A percentile compares a stretch with the other conserved stretches of the same genome.
phyloP scores from a whole-genome alignment of 2,329 filamentous ascomycete genomes.

The Pseudopithomyces chartarum region DNA sequence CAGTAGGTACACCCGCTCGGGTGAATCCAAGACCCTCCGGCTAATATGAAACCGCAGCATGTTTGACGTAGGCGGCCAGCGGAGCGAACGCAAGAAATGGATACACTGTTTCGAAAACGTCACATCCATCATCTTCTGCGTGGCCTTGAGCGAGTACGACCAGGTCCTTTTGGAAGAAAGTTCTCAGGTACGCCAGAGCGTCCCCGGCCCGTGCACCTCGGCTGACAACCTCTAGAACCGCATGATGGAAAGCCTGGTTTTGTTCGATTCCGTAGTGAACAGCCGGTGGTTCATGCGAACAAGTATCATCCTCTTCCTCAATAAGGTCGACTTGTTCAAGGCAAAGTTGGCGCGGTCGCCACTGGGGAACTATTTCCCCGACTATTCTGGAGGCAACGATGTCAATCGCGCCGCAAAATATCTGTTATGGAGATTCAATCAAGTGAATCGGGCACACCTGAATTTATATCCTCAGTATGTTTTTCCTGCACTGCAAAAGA shows the following conservation, averaged over 20 bases:
- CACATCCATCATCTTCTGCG: conserved; percentile 99
- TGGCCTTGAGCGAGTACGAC: conserved; percentile 97
- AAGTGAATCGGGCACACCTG: conserved; percentile 93
- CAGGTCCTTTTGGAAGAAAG: conserved; percentile 96
- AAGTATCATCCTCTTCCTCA: conserved; percentile 97
- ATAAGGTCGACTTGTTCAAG: conserved; percentile 98
- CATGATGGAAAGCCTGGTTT: conserved; percentile 97
- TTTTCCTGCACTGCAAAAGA: conserved; percentile 7
- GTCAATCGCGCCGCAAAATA: conserved; percentile 99
- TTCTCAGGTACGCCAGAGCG: conserved; percentile 73
- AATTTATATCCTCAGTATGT: conserved; percentile 90
- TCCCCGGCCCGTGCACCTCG: conserved; percentile 6
- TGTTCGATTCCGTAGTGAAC: conserved; percentile 98
- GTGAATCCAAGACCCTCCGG: conserved; percentile 16
- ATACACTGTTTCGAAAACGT: conserved; percentile 99
- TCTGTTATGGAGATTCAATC: conserved; percentile 96
- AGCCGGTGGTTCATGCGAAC: conserved; percentile 99
- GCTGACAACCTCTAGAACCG: conserved; percentile 71
- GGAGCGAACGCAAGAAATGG: conserved; percentile 99
- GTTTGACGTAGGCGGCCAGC: conserved; percentile 97
- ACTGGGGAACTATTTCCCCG: conserved; percentile 92
- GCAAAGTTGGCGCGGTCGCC: conserved; percentile 90
- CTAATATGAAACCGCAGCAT: conserved; percentile 67
- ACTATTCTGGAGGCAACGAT: conserved; percentile 96
- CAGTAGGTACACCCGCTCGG: conserved; percentile 68